Conservation (phyloP, 1,139 yeast species). For the Saccharomycopsis phalli region DNA sequence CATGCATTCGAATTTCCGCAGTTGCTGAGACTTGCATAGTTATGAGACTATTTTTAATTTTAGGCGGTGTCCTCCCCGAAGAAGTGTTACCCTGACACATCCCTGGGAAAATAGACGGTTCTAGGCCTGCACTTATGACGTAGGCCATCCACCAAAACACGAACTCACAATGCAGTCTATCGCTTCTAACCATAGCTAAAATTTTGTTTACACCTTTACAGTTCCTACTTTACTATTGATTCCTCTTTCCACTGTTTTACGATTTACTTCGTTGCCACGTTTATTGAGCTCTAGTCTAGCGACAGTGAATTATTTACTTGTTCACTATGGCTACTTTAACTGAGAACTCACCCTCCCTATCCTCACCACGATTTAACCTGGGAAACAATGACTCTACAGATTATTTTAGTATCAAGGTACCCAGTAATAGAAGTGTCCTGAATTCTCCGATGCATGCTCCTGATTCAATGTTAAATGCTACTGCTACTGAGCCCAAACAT, state of each 20-base stretch:
- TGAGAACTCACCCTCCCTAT: conserved; percentile 15
- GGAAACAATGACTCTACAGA: conserved; percentile 6
- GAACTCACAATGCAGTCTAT: neutral
- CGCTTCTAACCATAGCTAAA: neutral
- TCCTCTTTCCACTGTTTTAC: too few species aligned
- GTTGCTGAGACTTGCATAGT: too few species aligned
- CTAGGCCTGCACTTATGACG: neutral
- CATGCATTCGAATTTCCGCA: too few species aligned
- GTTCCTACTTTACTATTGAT: too few species aligned
- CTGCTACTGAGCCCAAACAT: too few species aligned
- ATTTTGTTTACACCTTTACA: neutral
- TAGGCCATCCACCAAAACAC: neutral
- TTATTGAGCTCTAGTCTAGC: too few species aligned
- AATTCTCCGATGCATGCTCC: conserved; percentile 1
- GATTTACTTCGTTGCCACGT: too few species aligned
- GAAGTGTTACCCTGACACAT: too few species aligned
- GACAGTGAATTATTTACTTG: too few species aligned
- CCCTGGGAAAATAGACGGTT: neutral
- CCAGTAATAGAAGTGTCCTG: conserved; percentile 1
- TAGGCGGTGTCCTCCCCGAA: too few species aligned
- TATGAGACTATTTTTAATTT: too few species aligned
- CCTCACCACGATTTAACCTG: conserved; percentile 10
- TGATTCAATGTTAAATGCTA: neutral
- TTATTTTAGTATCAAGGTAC: conserved; percentile 11
- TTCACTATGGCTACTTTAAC: conserved; percentile 15